Evolutionary conservation across 208 protist species (phyloP), one percentile per base, ranked within the genome.

Genomic region (Leishmania turanica): DNA sequence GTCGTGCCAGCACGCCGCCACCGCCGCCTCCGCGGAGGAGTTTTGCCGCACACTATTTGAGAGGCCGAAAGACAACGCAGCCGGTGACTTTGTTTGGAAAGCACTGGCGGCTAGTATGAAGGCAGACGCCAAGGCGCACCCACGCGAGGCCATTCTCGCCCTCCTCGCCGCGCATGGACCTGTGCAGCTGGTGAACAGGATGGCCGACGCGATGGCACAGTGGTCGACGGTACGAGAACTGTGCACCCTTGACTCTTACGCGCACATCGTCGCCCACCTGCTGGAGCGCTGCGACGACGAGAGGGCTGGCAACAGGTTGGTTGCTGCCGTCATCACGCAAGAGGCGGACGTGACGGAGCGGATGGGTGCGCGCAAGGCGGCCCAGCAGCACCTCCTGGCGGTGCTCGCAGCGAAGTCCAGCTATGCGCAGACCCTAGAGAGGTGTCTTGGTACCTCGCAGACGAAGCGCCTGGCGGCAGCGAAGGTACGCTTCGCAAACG

Each of bases 401-500:
- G 75, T 84, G 15, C 85, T 97, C 27, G 84, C 77, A 7, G 76
- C 84, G 15, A 91, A 91, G 13, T 76, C 84, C 6, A 80, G 64
- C 47, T 92, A 92, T 53, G 78, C 84, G 6, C 80, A 79, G 17
- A 85, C 83, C 7, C 77, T 96, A 2, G 85, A 89, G 56, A 89
- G 93, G 73, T 83, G 74, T 53, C 64, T 91, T 2, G 91, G 92
- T 15, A 73, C 49, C 42, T 79, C 86, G 47, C 83, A 88, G 75
- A 80, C 77, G 45, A 90, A 88, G 75, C 91, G 88, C 73, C 88
- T 97, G 49, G 45, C 75, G 11, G 87, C 84, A 4, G 92, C 92
- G 31, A 90, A 85, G 79, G 86, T 90, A n/a, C 84, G 83, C 31
- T 96, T 93, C 82, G 84, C 81, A 47, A 94, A 91, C 47, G 82